Evolutionary conservation across 2,329 filamentous ascomycete genomes (phyloP), one percentile per base, ranked within the genome.

Genomic region (Penicillium aurantiogriseum): DNA sequence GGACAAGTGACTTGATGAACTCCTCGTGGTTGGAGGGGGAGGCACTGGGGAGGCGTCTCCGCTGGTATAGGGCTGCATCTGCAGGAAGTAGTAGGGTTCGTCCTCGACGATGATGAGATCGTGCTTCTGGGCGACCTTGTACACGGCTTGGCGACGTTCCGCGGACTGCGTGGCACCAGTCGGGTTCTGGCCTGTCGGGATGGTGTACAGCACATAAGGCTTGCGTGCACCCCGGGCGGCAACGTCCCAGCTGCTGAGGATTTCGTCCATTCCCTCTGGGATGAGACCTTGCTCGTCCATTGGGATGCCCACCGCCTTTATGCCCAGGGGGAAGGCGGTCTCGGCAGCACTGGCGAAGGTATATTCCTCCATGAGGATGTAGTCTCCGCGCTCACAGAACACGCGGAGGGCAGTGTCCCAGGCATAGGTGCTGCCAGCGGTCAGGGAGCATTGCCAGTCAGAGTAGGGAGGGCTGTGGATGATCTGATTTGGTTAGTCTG

Each of bases 71-170:
- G 88, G 85, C 66, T 90, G 85, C 85, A 88, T 87, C 70, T 96
- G 92, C 36, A 96, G 81, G 78, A 93, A 96, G 77, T 95, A 96
- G 78, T 96, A 96, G 1, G 92, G 92, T 72, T 96, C 92, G 71
- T 96, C 92, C 77, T 97, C 92, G 65, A 96, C 79, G 70, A 97
- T 92, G 77, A 85, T 89, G 40, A 96, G 69, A 70, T 96, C 90
- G 74, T 96, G 91, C 77, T 91, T 91, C 71, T 88, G 88, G 33
- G 88, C 89, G 15, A 96, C 83, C 36, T 80, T 80, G 76, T 96
- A 96, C 45, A 96, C 81, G 23, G 85, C 88, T 63, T 81, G 80
- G 52, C 92, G 81, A 56, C 92, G 81, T 69, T 86, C 79, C 5
- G 76, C 72, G 40, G 86, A 82, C 73, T 93, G 90, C 4, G 92